Conservation (phyloP, 1,139 yeast genomes). For the Hemisphaericaspora xylanilytica region DNA sequence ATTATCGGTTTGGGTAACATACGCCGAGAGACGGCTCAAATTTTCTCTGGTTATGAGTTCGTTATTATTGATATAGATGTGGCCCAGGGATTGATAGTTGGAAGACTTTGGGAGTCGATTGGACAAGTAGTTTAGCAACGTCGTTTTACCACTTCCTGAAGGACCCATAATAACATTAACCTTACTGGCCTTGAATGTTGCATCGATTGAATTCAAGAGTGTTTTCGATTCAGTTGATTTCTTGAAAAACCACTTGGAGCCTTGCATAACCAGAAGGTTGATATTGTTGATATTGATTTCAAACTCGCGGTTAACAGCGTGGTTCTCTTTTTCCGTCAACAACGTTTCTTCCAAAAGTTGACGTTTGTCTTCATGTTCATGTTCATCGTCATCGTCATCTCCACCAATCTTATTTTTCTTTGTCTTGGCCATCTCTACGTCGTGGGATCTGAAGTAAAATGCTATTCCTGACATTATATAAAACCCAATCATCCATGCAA, state of each 20-base stretch:
- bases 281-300: conserved; percentile 21
- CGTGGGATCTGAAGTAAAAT: conserved; percentile 45
- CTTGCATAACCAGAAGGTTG: conserved; percentile 18
- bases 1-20: conserved; percentile 75
- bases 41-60: conserved; percentile 39
- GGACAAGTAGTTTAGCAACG: conserved; percentile 62
- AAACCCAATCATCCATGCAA: conserved; percentile 57
- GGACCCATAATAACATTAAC: conserved; percentile 82
- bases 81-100: conserved; percentile 19
- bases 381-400: conserved; percentile 20
- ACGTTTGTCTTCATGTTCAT: conserved; percentile 13
- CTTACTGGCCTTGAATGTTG: conserved; percentile 52
- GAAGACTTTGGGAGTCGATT: conserved; percentile 49
- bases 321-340: background rate
- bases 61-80: conserved; percentile 17
- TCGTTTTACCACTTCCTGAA: conserved; percentile 78
- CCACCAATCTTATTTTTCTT: conserved; percentile 29
- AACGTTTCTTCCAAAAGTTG: background rate
- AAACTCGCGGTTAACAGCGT: conserved; percentile 3
- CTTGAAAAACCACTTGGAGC: conserved; percentile 7
- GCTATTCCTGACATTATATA: conserved; percentile 44
- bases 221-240: conserved; percentile 9
- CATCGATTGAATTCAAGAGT: conserved; percentile 46
- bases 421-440: conserved; percentile 47
- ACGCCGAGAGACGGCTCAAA: conserved; percentile 50